A percentile compares a stretch with the other conserved stretches of the same genome.
These are phyloP conservation scores for Cairneyella variabilis DNA, from an alignment of 495 filamentous ascomycete species.

Conservation along the genomic window DNA sequence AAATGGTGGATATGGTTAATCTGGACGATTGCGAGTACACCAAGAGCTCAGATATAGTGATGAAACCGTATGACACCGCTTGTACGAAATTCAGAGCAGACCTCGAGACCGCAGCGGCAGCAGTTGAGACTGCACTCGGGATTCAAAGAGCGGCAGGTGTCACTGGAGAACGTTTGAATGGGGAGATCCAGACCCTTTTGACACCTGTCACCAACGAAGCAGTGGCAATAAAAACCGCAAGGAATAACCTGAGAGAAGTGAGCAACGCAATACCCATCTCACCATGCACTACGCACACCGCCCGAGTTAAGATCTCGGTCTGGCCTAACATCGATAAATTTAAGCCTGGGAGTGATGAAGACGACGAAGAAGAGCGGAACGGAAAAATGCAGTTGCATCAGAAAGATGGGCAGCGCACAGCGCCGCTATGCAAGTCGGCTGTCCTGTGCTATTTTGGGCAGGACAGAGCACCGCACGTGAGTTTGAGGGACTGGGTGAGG, in stretches of 20 bases:
- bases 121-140: too few species aligned
- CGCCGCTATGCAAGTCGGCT: conserved; percentile 15
- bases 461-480: neutral
- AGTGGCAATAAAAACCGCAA: too few species aligned
- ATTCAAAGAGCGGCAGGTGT: too few species aligned
- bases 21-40: conserved; percentile 32
- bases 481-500: conserved; percentile 3
- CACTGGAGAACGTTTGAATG: too few species aligned
- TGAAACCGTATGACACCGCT: neutral
- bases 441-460: conserved; percentile 16
- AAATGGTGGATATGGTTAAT: conserved; percentile 30
- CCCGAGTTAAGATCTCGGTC: conserved; percentile 13
- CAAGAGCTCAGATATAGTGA: conserved; percentile 23
- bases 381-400: neutral
- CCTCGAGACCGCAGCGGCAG: too few species aligned
- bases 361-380: conserved; percentile 9
- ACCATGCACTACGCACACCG: neutral
- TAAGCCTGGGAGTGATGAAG: conserved; percentile 16
- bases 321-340: conserved; percentile 20
- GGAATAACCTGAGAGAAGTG: too few species aligned
- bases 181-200: too few species aligned
- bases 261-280: too few species aligned
- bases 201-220: too few species aligned
- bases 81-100: neutral
- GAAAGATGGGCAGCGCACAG: conserved; percentile 16